A percentile compares a stretch with the other conserved stretches of the same genome.
Conservation (phyloP, 2,329 filamentous ascomycete species). For the Fusarium camptoceras region DNA sequence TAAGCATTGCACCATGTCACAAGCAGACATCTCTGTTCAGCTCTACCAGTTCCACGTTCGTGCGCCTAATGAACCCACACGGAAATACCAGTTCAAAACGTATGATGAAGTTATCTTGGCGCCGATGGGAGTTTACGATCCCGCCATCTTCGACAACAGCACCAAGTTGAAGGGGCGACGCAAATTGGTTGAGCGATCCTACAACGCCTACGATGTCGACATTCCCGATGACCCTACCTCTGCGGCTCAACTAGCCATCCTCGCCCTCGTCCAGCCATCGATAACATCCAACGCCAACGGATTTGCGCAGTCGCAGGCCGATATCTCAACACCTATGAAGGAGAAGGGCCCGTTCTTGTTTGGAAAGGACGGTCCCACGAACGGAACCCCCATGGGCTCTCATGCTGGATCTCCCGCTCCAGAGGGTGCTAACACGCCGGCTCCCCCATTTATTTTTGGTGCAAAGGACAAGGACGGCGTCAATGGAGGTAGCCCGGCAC, state of each 20-base stretch:
- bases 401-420: conserved; percentile 89
- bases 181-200: conserved; percentile 85
- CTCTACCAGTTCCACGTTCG: conserved; percentile 91
- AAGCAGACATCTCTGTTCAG: conserved; percentile 89
- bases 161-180: conserved; percentile 83
- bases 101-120: conserved; percentile 97
- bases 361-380: conserved; percentile 73
- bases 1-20: conserved; percentile 91
- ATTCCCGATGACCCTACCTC: conserved; percentile 89
- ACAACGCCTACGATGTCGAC: conserved; percentile 92
- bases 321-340: conserved; percentile 70
- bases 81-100: conserved; percentile 95
- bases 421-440: conserved; percentile 77
- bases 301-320: conserved; percentile 56
- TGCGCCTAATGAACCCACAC: conserved; percentile 86
- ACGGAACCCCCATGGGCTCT: conserved; percentile 84
- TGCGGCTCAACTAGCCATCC: conserved; percentile 78
- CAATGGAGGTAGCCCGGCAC: conserved; percentile 65
- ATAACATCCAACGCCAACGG: conserved; percentile 61
- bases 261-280: conserved; percentile 70
- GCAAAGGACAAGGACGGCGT: conserved; percentile 55
- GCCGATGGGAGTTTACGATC: conserved; percentile 93
- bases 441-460: conserved; percentile 68
- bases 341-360: conserved; percentile 76
- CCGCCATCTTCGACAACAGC: conserved; percentile 84